phyloP scores from a whole-genome alignment of 352 stramenopile genomes.

The Aphanomyces stellatus region DNA sequence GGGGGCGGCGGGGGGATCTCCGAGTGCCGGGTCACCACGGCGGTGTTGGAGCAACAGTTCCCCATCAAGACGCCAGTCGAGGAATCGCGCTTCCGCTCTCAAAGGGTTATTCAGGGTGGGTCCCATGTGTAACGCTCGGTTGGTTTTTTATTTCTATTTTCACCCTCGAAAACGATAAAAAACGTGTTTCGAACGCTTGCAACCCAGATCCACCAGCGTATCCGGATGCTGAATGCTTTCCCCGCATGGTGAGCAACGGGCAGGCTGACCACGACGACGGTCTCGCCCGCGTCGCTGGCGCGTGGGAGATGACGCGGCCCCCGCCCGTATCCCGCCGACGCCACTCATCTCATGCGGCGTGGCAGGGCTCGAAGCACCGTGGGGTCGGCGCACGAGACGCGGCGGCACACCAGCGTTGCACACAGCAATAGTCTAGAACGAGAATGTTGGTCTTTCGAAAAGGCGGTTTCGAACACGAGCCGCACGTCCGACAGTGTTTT shows the following conservation, averaged over 20 bases:
- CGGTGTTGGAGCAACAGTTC: slow-evolving; percentile 76
- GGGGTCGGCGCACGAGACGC: too few relatives aligned
- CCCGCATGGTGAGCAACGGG: background rate
- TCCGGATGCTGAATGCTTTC: background rate
- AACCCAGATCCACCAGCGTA: background rate
- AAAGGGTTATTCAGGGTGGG: background rate
- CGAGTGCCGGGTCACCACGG: slow-evolving; percentile 26
- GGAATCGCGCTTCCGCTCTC: background rate
- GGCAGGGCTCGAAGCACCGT: background rate
- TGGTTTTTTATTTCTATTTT: background rate
- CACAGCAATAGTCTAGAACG: too few relatives aligned
- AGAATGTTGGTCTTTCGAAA: too few relatives aligned
- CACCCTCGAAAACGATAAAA: background rate
- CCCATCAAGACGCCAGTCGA: slow-evolving; percentile 35
- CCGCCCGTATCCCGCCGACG: background rate
- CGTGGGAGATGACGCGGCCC: background rate
- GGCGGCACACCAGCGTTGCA: too few relatives aligned
- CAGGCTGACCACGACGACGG: background rate
- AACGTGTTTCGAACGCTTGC: background rate
- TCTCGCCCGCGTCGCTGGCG: background rate
- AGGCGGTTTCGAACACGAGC: too few relatives aligned
- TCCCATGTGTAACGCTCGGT: slow-evolving; percentile 1
- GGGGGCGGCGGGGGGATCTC: background rate
- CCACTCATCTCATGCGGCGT: background rate
- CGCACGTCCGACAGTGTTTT: too few relatives aligned